Conservation (phyloP, 805 yeast genomes). For the Blastobotrys muscicola region DNA sequence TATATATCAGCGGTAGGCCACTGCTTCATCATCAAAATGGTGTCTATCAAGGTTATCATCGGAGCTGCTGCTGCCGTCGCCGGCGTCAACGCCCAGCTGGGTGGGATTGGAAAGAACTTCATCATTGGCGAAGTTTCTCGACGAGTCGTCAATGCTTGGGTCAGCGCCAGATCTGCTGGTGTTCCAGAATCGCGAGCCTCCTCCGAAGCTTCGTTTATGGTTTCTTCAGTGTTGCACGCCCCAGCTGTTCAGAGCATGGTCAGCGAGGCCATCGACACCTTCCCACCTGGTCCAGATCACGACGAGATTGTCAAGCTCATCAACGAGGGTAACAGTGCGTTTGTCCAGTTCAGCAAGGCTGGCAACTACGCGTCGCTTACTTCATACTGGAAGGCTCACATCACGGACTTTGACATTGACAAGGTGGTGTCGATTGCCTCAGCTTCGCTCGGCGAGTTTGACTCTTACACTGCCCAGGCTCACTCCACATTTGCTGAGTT, state of each 20-base stretch:
- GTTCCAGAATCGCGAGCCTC: slow-evolving; percentile 4
- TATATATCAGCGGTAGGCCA: too few relatives aligned
- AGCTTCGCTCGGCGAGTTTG: too few relatives aligned
- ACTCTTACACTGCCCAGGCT: too few relatives aligned
- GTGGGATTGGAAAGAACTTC: neutral
- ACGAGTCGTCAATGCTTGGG: slow-evolving; percentile 1
- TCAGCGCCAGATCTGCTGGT: neutral
- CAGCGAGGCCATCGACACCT: neutral
- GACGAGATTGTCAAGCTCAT: slow-evolving; percentile 6
- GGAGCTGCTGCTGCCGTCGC: too few relatives aligned
- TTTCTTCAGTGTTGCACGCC: neutral
- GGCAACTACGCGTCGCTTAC: slow-evolving; percentile 17
- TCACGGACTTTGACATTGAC: slow-evolving; percentile 18
- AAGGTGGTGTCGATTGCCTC: slow-evolving; percentile 13
- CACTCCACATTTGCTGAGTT: too few relatives aligned
- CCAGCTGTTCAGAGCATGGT: neutral
- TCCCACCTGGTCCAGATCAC: slow-evolving; percentile 2
- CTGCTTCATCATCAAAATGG: too few relatives aligned
- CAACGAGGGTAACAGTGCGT: slow-evolving; percentile 12
- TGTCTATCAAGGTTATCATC: too few relatives aligned
- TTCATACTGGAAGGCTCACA: slow-evolving; percentile 14
- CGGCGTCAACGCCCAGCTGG: too few relatives aligned
- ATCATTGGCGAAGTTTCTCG: neutral
- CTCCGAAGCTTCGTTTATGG: neutral
- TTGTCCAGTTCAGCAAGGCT: slow-evolving; percentile 10